A percentile compares a stretch with the other conserved stretches of the same genome.
Evolutionary conservation across 306 rosid species (phyloP).

Genomic region (Corylus heterophylla): DNA sequence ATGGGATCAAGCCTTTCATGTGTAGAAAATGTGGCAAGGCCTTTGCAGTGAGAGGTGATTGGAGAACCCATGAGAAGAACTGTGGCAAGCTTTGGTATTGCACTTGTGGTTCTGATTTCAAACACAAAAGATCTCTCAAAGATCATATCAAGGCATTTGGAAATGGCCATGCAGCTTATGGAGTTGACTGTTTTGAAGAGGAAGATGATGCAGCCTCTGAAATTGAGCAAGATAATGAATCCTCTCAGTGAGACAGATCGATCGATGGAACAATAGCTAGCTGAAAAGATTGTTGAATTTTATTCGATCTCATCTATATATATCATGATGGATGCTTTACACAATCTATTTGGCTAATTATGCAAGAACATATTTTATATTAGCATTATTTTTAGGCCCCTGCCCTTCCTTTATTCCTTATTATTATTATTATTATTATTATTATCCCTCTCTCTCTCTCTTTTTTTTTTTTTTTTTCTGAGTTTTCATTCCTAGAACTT

Average conservation of each 20-base stretch:
- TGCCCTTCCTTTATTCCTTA: background rate
- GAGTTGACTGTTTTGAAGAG: constrained; percentile 63
- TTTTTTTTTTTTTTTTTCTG: too few species aligned
- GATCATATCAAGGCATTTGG: constrained; percentile 95
- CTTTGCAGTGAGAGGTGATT: constrained; percentile 92
- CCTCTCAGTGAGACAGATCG: constrained; percentile 30
- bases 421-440: background rate
- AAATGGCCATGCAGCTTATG: constrained; percentile 70
- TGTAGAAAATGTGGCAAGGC: constrained; percentile 89
- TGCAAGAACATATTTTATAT: background rate
- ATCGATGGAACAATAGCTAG: background rate
- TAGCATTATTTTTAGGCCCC: background rate
- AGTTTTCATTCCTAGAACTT: background rate
- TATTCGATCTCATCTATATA: background rate
- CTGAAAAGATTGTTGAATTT: constrained; percentile 10
- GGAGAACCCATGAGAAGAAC: constrained; percentile 98
- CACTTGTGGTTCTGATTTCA: constrained; percentile 91
- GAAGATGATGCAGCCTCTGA: constrained; percentile 67
- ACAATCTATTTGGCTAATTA: background rate
- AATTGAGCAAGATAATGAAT: constrained; percentile 57
- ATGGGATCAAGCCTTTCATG: constrained; percentile 85
- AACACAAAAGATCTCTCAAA: constrained; percentile 87
- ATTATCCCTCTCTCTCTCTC: background rate
- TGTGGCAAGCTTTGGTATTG: constrained; percentile 97
- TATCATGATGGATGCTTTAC: background rate